A percentile compares a stretch with the other conserved stretches of the same genome.
Conservation (phyloP, 2,329 filamentous ascomycete species). For the Zelopaecilomyces penicillatus region DNA sequence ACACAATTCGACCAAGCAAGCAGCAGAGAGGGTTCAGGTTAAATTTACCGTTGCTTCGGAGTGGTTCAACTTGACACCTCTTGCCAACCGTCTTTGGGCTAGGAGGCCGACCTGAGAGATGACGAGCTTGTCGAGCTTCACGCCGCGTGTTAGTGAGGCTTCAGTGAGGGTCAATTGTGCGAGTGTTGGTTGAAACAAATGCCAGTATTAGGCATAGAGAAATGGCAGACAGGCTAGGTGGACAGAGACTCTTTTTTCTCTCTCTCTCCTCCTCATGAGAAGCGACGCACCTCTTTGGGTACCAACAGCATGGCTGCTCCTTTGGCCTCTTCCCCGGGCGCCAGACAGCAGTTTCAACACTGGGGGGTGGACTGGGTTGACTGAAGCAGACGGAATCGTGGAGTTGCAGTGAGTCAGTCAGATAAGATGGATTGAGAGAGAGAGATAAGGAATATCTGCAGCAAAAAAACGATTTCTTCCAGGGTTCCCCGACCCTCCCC, state of each 20-base stretch:
- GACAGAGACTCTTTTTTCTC: no score
- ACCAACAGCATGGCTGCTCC: constrained; percentile 35
- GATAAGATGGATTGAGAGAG: neutral
- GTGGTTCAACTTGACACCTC: constrained; percentile 85
- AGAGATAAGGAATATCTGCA: neutral
- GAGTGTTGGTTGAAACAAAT: neutral
- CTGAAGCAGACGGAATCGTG: neutral
- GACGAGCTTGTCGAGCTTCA: constrained; percentile 87
- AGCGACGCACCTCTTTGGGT: constrained; percentile 36
- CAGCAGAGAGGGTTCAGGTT: no score
- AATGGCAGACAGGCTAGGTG: no score
- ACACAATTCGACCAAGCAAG: no score
- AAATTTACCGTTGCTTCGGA: constrained; percentile 65
- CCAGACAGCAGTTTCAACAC: no score
- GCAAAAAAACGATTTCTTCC: no score
- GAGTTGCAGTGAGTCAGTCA: neutral
- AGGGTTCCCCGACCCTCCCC: no score
- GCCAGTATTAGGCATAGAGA: neutral
- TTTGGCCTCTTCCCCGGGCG: no score
- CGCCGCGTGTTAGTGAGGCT: no score
- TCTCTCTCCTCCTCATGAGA: no score
- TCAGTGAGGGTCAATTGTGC: no score
- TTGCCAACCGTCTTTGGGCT: constrained; percentile 78
- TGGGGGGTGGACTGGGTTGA: no score
- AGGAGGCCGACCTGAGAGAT: constrained; percentile 83